phyloP scores from a whole-genome alignment of 2,329 filamentous ascomycete species.

The Cordyceps fumosorosea region DNA sequence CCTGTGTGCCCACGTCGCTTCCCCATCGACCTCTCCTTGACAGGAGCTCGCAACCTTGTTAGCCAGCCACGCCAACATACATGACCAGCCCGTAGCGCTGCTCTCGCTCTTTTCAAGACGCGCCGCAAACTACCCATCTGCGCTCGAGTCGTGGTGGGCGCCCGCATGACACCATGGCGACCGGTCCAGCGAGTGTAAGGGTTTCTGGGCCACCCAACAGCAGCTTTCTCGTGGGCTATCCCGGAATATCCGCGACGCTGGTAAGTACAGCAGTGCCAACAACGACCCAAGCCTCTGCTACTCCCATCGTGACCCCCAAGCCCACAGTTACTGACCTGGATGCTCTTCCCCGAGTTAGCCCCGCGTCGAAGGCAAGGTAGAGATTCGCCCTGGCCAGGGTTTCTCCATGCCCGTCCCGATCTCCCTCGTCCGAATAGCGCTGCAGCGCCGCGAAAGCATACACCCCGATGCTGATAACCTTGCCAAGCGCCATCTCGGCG shows the following conservation, averaged over 20 bases:
- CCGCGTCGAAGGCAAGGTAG: conserved; percentile 94
- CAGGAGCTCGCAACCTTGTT: neutral
- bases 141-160: conserved; percentile 41
- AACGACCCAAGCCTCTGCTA: conserved; percentile 8
- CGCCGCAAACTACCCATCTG: neutral
- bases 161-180: conserved; percentile 43
- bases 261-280: conserved; percentile 48
- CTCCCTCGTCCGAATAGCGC: conserved; percentile 87
- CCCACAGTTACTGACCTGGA: conserved; percentile 15
- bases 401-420: conserved; percentile 84
- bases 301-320: neutral
- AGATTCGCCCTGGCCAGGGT: conserved; percentile 81
- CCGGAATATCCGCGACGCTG: conserved; percentile 93
- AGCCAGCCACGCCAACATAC: neutral
- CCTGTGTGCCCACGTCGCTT: neutral
- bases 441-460: conserved; percentile 91
- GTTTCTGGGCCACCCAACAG: conserved; percentile 96
- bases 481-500: conserved; percentile 83
- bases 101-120: neutral
- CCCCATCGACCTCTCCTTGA: neutral
- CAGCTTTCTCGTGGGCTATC: conserved; percentile 93
- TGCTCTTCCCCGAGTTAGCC: conserved; percentile 50
- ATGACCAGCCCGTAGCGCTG: neutral
- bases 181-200: conserved; percentile 58
- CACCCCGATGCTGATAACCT: conserved; percentile 93